phyloP scores from a whole-genome alignment of 2,329 filamentous ascomycete species.

The Huntiella abstrusa region DNA sequence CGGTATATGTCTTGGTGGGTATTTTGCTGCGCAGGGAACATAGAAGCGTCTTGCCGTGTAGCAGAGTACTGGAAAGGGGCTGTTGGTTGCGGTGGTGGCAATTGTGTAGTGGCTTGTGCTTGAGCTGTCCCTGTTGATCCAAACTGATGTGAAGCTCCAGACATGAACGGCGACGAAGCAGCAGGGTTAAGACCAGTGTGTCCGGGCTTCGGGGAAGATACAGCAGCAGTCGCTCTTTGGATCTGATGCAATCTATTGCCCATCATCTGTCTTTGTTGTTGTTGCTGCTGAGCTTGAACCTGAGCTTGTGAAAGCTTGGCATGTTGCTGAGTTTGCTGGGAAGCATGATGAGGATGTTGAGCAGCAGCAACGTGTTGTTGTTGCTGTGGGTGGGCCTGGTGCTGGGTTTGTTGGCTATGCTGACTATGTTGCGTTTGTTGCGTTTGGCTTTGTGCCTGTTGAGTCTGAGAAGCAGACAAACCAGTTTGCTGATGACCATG shows the following conservation, averaged over 20 bases:
- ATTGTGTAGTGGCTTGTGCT: background rate
- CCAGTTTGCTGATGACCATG: no score
- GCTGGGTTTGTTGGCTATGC: background rate
- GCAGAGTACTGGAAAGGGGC: background rate
- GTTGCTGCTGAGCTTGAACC: constrained; percentile 11
- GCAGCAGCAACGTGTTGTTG: constrained; percentile 5
- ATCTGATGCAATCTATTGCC: constrained; percentile 1
- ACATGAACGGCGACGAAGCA: constrained; percentile 7
- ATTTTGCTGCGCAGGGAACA: no score
- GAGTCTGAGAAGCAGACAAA: background rate
- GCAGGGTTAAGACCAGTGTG: constrained; percentile 2
- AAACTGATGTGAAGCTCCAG: constrained; percentile 2
- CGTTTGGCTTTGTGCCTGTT: background rate
- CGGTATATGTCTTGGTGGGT: no score
- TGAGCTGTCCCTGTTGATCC: constrained; percentile 1
- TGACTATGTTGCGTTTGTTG: background rate
- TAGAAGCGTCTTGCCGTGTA: no score
- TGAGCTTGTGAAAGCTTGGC: constrained; percentile 12
- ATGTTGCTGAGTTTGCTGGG: constrained; percentile 2
- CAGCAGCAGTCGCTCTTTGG: background rate
- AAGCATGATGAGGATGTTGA: constrained; percentile 9
- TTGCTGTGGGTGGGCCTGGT: background rate
- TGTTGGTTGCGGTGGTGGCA: constrained; percentile 3
- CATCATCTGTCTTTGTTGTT: constrained; percentile 12
- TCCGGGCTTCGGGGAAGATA: constrained; percentile 6